Base-by-base conservation (phyloP, 257 asterid genomes). In the Capsicum pubescens region DNA sequence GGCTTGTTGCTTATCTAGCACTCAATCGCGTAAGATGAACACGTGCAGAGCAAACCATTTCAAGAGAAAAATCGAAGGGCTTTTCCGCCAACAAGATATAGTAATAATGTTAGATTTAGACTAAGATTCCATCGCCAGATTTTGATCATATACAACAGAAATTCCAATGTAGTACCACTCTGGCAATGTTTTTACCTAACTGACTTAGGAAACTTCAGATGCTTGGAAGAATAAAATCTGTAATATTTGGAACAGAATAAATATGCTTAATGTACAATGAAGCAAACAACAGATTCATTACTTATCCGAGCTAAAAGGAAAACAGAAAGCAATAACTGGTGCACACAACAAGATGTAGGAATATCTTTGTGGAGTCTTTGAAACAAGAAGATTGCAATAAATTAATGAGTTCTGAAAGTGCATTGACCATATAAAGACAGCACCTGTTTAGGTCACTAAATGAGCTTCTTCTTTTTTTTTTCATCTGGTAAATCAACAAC, bases 1-100 rank as follows among this genome's bases (percentile, higher is more conserved):
- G 99, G 26, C 55, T 93, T 58, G 35, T 93, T 19, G 99, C 99
- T 52, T 97, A 97, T 87, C 87, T 93, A 56, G 98, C 99, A 71
- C 91, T 97, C 82, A 93, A 84, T 64, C 88, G 98, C 55, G 92
- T 95, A 78, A 87, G 89, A 63, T 93, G 90, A 95, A 80, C 60
- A 70, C 60, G 4, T 21, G 80, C 60, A 21, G 81, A 74, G 19
- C 17, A 19, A 16, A 50, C 61, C 61, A 21, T 76, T 76, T 76
- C 81, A 52, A 26, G 63, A 76, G 63, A 46, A 76, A 76, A 81
- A 57, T 14, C n/a, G 13, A 82, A 64, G 54, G 48, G 4, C 14
- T 48, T 13, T 58, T 19, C 48, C 1, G 10, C 63, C 66, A 66
- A 63, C 78, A 63, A 63, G 42, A 63, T 21, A 19, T 13, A 82